Base-by-base conservation (phyloP, 2,329 filamentous ascomycete species). In the Aspergillus sp. region DNA sequence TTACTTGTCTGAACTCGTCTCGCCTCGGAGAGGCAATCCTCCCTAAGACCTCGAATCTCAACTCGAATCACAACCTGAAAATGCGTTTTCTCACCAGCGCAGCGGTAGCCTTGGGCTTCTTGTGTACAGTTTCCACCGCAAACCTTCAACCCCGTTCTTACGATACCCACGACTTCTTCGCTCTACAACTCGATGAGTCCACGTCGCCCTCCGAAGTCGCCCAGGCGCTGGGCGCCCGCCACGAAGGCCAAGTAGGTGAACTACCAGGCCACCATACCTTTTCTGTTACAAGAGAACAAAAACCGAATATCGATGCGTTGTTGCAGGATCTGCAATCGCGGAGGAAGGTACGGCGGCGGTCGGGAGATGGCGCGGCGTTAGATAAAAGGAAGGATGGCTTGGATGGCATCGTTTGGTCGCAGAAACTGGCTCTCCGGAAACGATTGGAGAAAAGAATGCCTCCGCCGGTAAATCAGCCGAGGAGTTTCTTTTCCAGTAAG, bases 161-260 rank as follows among this genome's bases (percentile, higher is more conserved):
- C 74, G 80, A 86, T 44, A 77, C 80, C 35, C 82, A 90, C 69
- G 91, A 98, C 69, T 97, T 95, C 72, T 96, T 97, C 67, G 90
- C 94, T 54, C 77, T 98, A 42, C 87, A 96, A 56, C 79, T 98
- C 61, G 81, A 85, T 50, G 72, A 80, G 10, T 74, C 79, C 33
- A 75, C 80, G 5, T 76, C 82, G 12, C 89, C 90, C 13, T 76
- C 85, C 37, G 57, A 67, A 19, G 76, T 96, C 53, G 90, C 90
- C 23, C 72, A 74, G 41, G 77, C 82, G 19, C 74, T 98, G 7
- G 89, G 88, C 17, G 75, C 95, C 43, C 76, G 79, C 41, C 84
- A 95, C 67, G 87, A 96, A 60, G 91, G 91, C 33, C 81, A 81
- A 42, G 77, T 97, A 15, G 86, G 87, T 55, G 81, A 88, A 61